Evolutionary conservation across 345 rosid genomes (phyloP).

Genomic region (Syzygium oleosum): DNA sequence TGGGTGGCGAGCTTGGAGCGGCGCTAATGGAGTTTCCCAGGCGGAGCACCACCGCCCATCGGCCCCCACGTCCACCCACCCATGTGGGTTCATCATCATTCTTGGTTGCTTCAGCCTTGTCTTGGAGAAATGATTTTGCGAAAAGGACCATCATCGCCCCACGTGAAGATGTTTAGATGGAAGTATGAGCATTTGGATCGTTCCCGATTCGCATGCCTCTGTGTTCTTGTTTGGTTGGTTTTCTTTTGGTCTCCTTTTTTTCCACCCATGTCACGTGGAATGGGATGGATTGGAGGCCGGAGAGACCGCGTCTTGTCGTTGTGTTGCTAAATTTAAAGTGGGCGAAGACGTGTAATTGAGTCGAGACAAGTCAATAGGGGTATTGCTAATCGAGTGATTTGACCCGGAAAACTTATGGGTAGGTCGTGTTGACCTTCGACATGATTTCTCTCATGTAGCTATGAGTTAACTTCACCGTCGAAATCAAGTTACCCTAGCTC

Average conservation of each 20-base stretch:
- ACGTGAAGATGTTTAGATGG: neutral
- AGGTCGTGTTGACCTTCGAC: rapidly evolving
- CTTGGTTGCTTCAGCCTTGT: neutral
- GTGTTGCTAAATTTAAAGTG: neutral
- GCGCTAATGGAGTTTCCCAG: neutral
- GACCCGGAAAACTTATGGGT: rapidly evolving
- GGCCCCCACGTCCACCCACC: neutral
- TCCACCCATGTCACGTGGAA: neutral
- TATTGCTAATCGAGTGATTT: neutral
- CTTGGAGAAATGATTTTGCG: neutral
- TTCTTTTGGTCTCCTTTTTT: neutral
- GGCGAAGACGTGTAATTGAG: neutral
- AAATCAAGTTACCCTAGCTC: neutral
- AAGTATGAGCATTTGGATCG: neutral
- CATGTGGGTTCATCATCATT: neutral
- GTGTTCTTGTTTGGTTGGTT: neutral
- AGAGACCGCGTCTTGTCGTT: rapidly evolving
- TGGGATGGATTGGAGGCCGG: neutral
- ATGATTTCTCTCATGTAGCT: rapidly evolving
- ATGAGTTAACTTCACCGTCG: neutral
- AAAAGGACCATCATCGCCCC: neutral
- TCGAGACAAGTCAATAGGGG: rapidly evolving
- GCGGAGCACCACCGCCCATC: neutral
- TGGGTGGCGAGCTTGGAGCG: neutral
- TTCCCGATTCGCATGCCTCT: neutral